Conservation (phyloP, 805 yeast species). For the Wickerhamomyces chambardii region DNA sequence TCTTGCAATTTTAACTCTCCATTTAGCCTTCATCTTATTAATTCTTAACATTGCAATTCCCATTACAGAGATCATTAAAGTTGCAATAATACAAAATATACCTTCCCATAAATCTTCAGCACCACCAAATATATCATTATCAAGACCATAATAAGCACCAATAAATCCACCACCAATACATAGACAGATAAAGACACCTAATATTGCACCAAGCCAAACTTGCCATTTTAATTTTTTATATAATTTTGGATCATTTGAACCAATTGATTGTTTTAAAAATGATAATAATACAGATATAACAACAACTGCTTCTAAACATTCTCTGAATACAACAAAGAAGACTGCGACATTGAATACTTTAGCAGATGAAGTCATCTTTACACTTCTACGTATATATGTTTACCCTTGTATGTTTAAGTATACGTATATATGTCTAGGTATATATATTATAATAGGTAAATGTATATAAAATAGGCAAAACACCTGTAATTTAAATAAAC, state of each 20-base stretch:
- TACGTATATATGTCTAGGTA: too few species aligned
- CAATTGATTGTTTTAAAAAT: slow-evolving; percentile 85
- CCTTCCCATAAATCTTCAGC: slow-evolving; percentile 98
- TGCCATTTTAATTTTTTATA: slow-evolving; percentile 63
- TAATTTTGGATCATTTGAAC: slow-evolving; percentile 35
- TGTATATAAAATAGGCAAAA: too few species aligned
- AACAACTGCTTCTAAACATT: slow-evolving; percentile 85
- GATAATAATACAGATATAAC: slow-evolving; percentile 88
- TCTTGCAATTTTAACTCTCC: slow-evolving; percentile 91
- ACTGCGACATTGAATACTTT: slow-evolving; percentile 41
- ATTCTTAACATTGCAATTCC: slow-evolving; percentile 95
- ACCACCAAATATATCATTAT: slow-evolving; percentile 73
- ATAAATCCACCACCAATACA: slow-evolving; percentile 88
- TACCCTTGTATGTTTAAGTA: too few species aligned
- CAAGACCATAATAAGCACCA: slow-evolving; percentile 81
- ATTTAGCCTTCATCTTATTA: slow-evolving; percentile 93
- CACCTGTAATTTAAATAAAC: too few species aligned
- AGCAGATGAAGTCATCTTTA: slow-evolving; percentile 9
- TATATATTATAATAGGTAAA: too few species aligned
- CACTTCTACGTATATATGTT: too few species aligned
- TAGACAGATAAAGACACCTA: slow-evolving; percentile 74
- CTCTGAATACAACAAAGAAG: slow-evolving; percentile 90
- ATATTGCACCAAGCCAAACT: slow-evolving; percentile 76
- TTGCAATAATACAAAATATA: slow-evolving; percentile 83
- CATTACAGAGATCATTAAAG: slow-evolving; percentile 84